phyloP scores from a whole-genome alignment of 495 filamentous ascomycete genomes.

The Penicillium subrubescens region DNA sequence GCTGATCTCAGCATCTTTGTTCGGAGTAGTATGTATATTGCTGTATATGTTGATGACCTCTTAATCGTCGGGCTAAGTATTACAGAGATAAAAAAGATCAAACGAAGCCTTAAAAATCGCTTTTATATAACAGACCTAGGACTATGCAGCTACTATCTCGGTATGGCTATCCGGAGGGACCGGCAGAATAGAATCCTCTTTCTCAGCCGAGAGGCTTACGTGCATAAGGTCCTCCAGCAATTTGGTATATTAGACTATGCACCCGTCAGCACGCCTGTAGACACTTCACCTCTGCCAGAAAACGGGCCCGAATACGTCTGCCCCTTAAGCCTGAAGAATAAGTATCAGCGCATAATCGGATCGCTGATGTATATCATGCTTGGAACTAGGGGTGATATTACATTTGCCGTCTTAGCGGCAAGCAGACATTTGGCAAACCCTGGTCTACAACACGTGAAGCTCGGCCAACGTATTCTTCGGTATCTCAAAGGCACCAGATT shows the following conservation, averaged over 20 bases:
- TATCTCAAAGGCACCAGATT: too few species aligned
- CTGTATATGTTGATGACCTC: not conserved
- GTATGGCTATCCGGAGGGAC: conserved; percentile 30
- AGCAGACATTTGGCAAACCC: not conserved
- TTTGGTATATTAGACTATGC: too few species aligned
- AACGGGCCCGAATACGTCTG: too few species aligned
- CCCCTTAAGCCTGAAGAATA: conserved; percentile 19
- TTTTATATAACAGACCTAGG: not conserved
- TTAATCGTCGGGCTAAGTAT: not conserved
- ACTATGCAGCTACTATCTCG: conserved; percentile 35
- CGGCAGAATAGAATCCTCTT: too few species aligned
- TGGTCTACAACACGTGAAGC: not conserved
- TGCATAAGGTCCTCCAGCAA: too few species aligned
- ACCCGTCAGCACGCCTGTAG: too few species aligned
- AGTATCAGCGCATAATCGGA: conserved; percentile 15
- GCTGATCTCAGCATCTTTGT: not conserved
- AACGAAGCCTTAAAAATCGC: not conserved
- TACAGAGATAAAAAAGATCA: conserved; percentile 21
- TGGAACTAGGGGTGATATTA: not conserved
- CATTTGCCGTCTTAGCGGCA: not conserved
- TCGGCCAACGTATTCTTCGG: too few species aligned
- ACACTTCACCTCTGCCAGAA: too few species aligned
- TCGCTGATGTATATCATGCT: not conserved
- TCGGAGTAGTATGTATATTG: not conserved
- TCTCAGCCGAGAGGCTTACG: too few species aligned